A percentile compares a stretch with the other conserved stretches of the same genome.
These are phyloP conservation scores for Hyphodiscus hymeniophilus DNA, from an alignment of 495 filamentous ascomycete genomes.

Conservation along the genomic window DNA sequence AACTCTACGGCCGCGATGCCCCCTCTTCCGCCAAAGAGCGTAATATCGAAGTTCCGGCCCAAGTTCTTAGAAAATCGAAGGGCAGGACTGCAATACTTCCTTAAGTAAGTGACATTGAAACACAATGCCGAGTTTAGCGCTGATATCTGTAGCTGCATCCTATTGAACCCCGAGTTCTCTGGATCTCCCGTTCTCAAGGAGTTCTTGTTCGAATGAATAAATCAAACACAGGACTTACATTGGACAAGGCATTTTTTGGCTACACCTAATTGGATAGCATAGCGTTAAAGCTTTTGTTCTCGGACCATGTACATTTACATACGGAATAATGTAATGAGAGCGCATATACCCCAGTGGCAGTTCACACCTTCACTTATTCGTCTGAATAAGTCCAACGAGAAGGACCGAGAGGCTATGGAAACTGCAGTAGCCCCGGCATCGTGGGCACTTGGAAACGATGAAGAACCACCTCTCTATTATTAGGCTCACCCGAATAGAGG, in stretches of 20 bases:
- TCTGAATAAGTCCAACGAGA: too few species aligned
- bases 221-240: background rate
- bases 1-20: slow-evolving; percentile 46
- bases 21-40: slow-evolving; percentile 45
- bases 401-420: too few species aligned
- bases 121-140: background rate
- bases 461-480: too few species aligned
- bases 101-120: slow-evolving; percentile 34
- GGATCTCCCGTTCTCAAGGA: slow-evolving; percentile 48
- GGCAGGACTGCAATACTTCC: slow-evolving; percentile 45
- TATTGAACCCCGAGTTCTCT: slow-evolving; percentile 50
- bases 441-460: too few species aligned
- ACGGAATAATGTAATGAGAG: too few species aligned
- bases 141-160: slow-evolving; percentile 36
- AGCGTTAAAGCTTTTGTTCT: too few species aligned
- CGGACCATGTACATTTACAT: too few species aligned
- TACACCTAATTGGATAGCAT: too few species aligned
- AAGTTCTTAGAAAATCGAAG: slow-evolving; percentile 44
- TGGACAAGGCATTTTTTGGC: background rate
- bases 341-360: too few species aligned
- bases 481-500: too few species aligned
- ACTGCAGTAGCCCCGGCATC: too few species aligned
- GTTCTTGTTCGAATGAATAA: slow-evolving; percentile 44
- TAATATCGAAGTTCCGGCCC: slow-evolving; percentile 43
- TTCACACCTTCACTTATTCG: too few species aligned